Conservation (phyloP, 805 yeast species). For the Ogataea corticis region DNA sequence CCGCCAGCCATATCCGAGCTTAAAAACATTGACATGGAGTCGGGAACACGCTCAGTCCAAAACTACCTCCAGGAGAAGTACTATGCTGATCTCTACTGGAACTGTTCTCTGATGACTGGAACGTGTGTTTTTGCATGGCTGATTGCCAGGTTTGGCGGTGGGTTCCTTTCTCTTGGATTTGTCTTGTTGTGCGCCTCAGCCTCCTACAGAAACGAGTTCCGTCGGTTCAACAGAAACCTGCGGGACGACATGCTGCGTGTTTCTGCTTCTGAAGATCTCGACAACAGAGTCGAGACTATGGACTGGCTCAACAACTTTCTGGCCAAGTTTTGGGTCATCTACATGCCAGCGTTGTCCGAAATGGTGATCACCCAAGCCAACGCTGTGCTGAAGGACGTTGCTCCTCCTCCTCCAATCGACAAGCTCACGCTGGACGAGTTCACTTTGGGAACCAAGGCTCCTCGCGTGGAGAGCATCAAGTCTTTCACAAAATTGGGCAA, state of each 20-base stretch:
- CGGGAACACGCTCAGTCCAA: conserved; percentile 41
- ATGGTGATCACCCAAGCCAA: conserved; percentile 72
- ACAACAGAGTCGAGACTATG: conserved; percentile 68
- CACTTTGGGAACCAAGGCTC: conserved; percentile 80
- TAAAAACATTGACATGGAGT: conserved; percentile 17
- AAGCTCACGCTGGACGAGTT: conserved; percentile 72
- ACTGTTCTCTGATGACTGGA: conserved; percentile 61
- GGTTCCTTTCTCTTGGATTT: conserved; percentile 60
- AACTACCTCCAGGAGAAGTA: conserved; percentile 67
- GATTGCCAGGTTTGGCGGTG: conserved; percentile 61
- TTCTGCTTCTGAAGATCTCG: conserved; percentile 62
- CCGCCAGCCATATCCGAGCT: conserved; percentile 24
- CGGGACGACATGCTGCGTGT: conserved; percentile 75
- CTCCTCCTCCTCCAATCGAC: conserved; percentile 83
- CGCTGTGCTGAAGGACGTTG: conserved; percentile 63
- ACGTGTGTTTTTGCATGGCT: conserved; percentile 74
- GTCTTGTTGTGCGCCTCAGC: conserved; percentile 63
- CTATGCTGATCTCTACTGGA: conserved; percentile 72
- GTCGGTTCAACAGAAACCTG: conserved; percentile 72
- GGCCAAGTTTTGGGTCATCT: conserved; percentile 83
- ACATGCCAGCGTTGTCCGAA: conserved; percentile 82
- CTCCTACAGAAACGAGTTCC: conserved; percentile 68
- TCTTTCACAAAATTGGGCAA: conserved; percentile 71
- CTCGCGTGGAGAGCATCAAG: conserved; percentile 68
- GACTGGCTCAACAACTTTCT: conserved; percentile 78